Evolutionary conservation across 768 basidiomycete species (phyloP).

Genomic region (Basidioascus undulatus): DNA sequence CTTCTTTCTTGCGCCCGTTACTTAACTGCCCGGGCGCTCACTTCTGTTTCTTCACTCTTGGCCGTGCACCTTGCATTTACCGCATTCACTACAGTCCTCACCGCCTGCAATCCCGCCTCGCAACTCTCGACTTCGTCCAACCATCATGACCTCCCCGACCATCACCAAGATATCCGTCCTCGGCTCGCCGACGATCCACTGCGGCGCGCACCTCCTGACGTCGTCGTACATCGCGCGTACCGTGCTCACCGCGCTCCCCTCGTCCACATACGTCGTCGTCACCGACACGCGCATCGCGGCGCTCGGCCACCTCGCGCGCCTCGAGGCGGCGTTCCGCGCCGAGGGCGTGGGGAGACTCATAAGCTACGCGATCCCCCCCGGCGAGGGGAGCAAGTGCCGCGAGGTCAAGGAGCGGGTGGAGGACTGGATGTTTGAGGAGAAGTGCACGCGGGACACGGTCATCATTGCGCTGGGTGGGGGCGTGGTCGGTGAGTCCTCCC

Average conservation of each 20-base stretch:
- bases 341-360: too few relatives aligned
- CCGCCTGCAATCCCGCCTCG: too few relatives aligned
- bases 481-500: slow-evolving; percentile 86
- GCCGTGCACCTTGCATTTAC: too few relatives aligned
- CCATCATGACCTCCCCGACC: too few relatives aligned
- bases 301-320: slow-evolving; percentile 44
- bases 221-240: slow-evolving; percentile 28
- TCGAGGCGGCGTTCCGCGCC: slow-evolving; percentile 38
- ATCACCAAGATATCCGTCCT: too few relatives aligned
- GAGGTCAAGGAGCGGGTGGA: slow-evolving; percentile 81
- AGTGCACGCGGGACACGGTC: slow-evolving; percentile 80
- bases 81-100: too few relatives aligned
- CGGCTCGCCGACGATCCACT: too few relatives aligned
- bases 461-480: slow-evolving; percentile 85
- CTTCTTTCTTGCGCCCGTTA: too few relatives aligned
- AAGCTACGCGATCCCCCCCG: slow-evolving; percentile 55
- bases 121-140: too few relatives aligned
- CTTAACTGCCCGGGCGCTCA: too few relatives aligned
- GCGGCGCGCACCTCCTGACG: too few relatives aligned
- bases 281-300: slow-evolving; percentile 77
- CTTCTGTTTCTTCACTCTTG: too few relatives aligned
- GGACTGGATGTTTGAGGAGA: slow-evolving; percentile 71
- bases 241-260: slow-evolving; percentile 40
- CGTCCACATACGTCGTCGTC: slow-evolving; percentile 71
- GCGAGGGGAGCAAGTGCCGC: slow-evolving; percentile 77